A percentile compares a stretch with the other conserved stretches of the same genome.
Evolutionary conservation across 371 early-diverging fungal species (phyloP).

Genomic region (Circinella minor): DNA sequence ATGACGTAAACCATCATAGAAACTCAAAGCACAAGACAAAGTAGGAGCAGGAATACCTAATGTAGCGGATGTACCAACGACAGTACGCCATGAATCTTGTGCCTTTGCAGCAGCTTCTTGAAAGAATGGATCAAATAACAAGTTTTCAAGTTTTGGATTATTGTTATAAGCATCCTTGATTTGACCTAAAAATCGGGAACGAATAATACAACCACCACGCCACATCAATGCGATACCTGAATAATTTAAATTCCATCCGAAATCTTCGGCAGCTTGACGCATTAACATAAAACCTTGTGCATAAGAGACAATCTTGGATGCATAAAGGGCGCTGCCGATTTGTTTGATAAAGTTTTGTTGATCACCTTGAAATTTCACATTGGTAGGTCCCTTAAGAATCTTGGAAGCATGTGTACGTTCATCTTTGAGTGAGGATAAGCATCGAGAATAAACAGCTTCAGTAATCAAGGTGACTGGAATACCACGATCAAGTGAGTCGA

Average conservation of each 20-base stretch:
- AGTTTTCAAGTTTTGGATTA: constrained; percentile 86
- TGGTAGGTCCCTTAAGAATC: constrained; percentile 79
- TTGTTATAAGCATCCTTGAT: constrained; percentile 92
- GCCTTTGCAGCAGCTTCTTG: constrained; percentile 84
- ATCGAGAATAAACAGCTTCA: constrained; percentile 98
- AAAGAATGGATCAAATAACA: constrained; percentile 95
- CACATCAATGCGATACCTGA: constrained; percentile 98
- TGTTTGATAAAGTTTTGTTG: constrained; percentile 85
- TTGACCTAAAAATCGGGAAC: constrained; percentile 92
- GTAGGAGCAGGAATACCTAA: constrained; percentile 95
- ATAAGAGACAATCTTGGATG: constrained; percentile 98
- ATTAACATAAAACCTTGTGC: constrained; percentile 99
- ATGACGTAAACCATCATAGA: constrained; percentile 96
- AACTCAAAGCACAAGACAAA: constrained; percentile 90
- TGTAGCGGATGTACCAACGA: constrained; percentile 80
- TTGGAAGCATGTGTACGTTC: constrained; percentile 91
- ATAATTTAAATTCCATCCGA: constrained; percentile 96
- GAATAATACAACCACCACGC: constrained; percentile 99
- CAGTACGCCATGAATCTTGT: constrained; percentile 89
- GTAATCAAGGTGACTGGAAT: constrained; percentile 96
- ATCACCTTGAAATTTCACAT: constrained; percentile 74
- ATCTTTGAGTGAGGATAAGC: constrained; percentile 94
- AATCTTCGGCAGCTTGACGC: constrained; percentile 92
- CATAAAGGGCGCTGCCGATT: constrained; percentile 92
- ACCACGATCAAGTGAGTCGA: constrained; percentile 92